phyloP scores from a whole-genome alignment of 192 early-diverging fungal species.

The Coemansia erecta region DNA sequence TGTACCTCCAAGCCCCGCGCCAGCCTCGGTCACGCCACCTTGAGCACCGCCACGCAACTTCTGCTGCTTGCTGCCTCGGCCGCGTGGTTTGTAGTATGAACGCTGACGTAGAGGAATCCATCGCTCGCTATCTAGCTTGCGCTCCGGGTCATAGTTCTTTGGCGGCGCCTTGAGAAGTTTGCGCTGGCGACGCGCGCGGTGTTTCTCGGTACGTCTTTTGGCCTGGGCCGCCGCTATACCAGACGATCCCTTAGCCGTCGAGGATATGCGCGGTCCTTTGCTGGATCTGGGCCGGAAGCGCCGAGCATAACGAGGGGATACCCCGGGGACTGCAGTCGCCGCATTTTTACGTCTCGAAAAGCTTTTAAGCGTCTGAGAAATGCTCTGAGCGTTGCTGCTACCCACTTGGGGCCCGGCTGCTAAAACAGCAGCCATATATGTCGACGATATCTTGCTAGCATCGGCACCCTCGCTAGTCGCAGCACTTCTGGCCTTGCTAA shows the following conservation, averaged over 20 bases:
- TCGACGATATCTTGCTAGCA: conserved; percentile 8
- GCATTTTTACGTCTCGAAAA: conserved; percentile 16
- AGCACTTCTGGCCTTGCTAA: conserved; percentile 10
- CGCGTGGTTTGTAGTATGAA: conserved; percentile 47
- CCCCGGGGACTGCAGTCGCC: conserved; percentile 18
- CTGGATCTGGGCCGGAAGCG: conserved; percentile 20
- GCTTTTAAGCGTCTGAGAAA: conserved; percentile 22
- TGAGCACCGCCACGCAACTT: conserved; percentile 38
- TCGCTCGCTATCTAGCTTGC: conserved; percentile 38
- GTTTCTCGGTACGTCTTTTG: conserved; percentile 6
- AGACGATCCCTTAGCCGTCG: neutral
- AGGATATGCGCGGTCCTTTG: neutral
- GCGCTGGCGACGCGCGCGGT: conserved; percentile 33
- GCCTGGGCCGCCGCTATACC: neutral
- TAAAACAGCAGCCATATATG: conserved; percentile 19
- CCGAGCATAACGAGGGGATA: conserved; percentile 25
- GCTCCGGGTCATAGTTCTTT: conserved; percentile 32
- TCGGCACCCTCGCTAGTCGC: neutral
- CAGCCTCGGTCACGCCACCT: conserved; percentile 36
- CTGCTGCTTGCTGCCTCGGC: conserved; percentile 21
- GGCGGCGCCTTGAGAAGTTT: conserved; percentile 30
- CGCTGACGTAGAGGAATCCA: conserved; percentile 53
- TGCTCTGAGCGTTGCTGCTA: neutral
- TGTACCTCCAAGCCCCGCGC: conserved; percentile 43
- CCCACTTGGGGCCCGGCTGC: conserved; percentile 2